Evolutionary conservation across 176 grass and related monocot genomes (phyloP).

Genomic region (Miscanthus lutarioriparius): DNA sequence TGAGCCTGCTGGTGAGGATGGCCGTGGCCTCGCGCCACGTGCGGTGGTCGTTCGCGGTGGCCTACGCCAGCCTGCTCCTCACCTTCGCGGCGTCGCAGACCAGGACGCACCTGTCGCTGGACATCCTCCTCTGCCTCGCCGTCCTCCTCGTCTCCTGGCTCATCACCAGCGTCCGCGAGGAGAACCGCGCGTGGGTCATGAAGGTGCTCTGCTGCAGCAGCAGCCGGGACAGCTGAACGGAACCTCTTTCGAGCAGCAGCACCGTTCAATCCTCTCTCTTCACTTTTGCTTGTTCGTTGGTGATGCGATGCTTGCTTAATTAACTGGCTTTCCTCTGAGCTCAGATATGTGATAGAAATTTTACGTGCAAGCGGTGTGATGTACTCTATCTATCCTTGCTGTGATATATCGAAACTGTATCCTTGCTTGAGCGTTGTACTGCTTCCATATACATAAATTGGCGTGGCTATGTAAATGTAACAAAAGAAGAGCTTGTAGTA

Average conservation of each 20-base stretch:
- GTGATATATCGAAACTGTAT: neutral
- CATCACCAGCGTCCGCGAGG: neutral
- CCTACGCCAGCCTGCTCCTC: constrained; percentile 52
- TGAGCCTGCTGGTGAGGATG: constrained; percentile 38
- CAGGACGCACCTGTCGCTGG: constrained; percentile 23
- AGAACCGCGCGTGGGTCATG: neutral
- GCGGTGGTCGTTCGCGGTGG: constrained; percentile 37
- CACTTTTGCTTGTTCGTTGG: neutral
- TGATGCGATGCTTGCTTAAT: neutral
- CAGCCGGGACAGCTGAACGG: neutral
- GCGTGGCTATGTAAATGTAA: neutral
- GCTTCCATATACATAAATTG: neutral
- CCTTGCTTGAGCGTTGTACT: neutral
- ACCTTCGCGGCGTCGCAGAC: constrained; percentile 42
- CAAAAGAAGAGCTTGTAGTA: neutral
- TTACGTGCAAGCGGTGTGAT: neutral
- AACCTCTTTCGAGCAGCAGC: neutral
- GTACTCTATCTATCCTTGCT: neutral
- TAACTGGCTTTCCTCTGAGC: neutral
- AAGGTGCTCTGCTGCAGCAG: neutral
- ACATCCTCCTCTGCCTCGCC: constrained; percentile 19
- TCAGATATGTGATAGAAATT: neutral
- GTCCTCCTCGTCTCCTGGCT: constrained; percentile 30
- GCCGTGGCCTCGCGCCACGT: constrained; percentile 22
- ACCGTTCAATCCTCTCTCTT: neutral